These are phyloP conservation scores for Actinidia chinensis DNA, from an alignment of 179 eudicot species.

Conservation along the genomic window DNA sequence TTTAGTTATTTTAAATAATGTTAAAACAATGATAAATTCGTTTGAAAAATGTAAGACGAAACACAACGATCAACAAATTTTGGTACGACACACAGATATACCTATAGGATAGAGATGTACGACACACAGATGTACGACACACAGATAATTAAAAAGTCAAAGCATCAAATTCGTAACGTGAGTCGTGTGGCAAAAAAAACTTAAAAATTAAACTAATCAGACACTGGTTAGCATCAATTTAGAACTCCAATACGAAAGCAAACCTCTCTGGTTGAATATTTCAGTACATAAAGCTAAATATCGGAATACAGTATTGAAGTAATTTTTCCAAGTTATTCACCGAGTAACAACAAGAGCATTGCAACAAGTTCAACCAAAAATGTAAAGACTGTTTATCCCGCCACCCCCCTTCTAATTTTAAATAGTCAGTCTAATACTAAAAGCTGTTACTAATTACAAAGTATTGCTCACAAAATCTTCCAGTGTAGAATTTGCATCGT, in stretches of 20 bases:
- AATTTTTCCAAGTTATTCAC: background rate
- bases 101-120: background rate
- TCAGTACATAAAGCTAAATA: background rate
- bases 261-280: background rate
- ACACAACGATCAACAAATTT: background rate
- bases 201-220: background rate
- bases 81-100: background rate
- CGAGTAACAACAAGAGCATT: background rate
- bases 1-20: background rate
- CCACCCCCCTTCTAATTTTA: background rate
- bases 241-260: background rate
- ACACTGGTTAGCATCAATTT: background rate
- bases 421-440: background rate
- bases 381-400: background rate
- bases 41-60: background rate
- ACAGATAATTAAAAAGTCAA: background rate
- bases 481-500: conserved; percentile 86
- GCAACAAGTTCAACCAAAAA: background rate
- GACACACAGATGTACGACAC: too few species aligned
- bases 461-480: conserved; percentile 81
- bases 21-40: background rate
- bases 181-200: background rate
- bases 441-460: background rate
- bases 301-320: background rate
- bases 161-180: background rate